These are phyloP conservation scores for Boletus semigastroideus DNA, from an alignment of 1,284 basidiomycete species.

Conservation along the genomic window DNA sequence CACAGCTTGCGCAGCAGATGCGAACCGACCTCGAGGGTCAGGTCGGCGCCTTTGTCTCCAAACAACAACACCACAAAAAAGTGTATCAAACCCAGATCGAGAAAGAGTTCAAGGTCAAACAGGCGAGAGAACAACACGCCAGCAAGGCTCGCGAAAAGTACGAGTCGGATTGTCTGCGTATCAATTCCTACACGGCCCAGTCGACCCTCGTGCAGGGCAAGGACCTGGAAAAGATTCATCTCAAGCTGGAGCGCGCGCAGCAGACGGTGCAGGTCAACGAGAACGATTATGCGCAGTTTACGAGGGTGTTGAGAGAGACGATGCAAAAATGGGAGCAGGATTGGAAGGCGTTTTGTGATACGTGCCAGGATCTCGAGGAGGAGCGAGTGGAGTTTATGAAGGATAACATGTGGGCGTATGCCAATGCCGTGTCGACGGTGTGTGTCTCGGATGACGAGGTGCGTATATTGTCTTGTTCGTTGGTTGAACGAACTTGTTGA, in stretches of 20 bases:
- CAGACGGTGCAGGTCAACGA: slow-evolving; percentile 90
- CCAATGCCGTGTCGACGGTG: slow-evolving; percentile 93
- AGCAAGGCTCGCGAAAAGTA: slow-evolving; percentile 92
- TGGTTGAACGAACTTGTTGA: neutral
- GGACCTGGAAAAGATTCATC: slow-evolving; percentile 88
- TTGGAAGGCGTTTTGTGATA: slow-evolving; percentile 94
- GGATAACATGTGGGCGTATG: slow-evolving; percentile 94
- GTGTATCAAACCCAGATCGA: slow-evolving; percentile 74
- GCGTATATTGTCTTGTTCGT: slow-evolving; percentile 31
- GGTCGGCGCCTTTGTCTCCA: slow-evolving; percentile 59
- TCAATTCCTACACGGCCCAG: slow-evolving; percentile 96
- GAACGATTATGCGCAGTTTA: slow-evolving; percentile 88
- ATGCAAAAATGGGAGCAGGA: slow-evolving; percentile 87
- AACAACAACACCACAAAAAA: slow-evolving; percentile 77
- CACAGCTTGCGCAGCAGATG: slow-evolving; percentile 72
- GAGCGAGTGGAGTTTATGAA: slow-evolving; percentile 92
- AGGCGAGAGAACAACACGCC: slow-evolving; percentile 81
- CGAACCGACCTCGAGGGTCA: slow-evolving; percentile 77
- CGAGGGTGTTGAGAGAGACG: slow-evolving; percentile 80
- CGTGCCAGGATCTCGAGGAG: slow-evolving; percentile 95
- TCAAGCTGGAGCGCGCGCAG: slow-evolving; percentile 87
- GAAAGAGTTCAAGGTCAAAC: slow-evolving; percentile 86
- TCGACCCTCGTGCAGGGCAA: slow-evolving; percentile 90
- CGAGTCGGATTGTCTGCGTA: slow-evolving; percentile 89
- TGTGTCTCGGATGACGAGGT: slow-evolving; percentile 97